Evolutionary conservation across 2,329 filamentous ascomycete genomes (phyloP).

Genomic region (Hypomyces rosellus): DNA sequence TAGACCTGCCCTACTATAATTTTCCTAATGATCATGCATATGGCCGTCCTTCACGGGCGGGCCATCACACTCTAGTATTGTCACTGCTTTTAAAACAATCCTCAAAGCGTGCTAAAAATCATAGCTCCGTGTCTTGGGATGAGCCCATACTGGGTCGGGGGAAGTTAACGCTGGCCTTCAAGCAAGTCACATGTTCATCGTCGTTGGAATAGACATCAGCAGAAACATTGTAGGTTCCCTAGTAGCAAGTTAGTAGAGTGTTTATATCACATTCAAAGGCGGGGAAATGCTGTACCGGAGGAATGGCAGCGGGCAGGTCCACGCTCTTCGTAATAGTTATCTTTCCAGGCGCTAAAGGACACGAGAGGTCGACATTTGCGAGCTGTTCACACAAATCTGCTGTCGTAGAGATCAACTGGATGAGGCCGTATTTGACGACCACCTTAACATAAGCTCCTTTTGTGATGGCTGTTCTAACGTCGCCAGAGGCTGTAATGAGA

Average conservation of each 20-base stretch:
- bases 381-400: conserved; percentile 87
- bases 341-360: conserved; percentile 76
- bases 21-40: too few relatives aligned
- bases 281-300: conserved; percentile 72
- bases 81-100: too few relatives aligned
- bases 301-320: conserved; percentile 78
- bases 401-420: conserved; percentile 74
- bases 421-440: conserved; percentile 89
- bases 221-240: conserved; percentile 89
- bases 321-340: conserved; percentile 73
- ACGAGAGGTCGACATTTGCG: conserved; percentile 79
- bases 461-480: conserved; percentile 64
- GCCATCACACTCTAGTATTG: too few relatives aligned
- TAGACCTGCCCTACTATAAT: too few relatives aligned
- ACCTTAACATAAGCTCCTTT: conserved; percentile 76
- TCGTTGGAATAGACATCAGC: conserved; percentile 78
- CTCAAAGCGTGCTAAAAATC: too few relatives aligned
- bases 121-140: too few relatives aligned
- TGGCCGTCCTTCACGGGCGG: too few relatives aligned
- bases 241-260: conserved; percentile 15
- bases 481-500: conserved; percentile 70
- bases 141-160: conserved; percentile 31
- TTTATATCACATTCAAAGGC: too few relatives aligned
- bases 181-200: conserved; percentile 72
- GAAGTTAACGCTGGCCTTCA: conserved; percentile 69